Evolutionary conservation across 257 asterid species (phyloP).

Genomic region (Nicotiana obtusifolia): DNA sequence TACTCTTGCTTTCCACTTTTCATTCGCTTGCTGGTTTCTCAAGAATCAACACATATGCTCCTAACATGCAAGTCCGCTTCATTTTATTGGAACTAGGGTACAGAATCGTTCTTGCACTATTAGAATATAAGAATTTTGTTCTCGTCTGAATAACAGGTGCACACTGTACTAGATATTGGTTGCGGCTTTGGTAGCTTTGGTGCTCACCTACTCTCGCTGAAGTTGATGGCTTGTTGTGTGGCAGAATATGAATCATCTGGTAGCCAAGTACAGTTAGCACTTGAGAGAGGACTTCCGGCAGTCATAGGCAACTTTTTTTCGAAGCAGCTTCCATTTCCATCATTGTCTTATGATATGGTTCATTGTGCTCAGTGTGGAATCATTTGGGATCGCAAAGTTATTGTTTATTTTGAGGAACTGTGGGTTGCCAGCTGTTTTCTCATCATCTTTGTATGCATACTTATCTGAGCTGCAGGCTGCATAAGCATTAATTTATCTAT

Average conservation of each 20-base stretch:
- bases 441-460: not conserved
- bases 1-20: not conserved
- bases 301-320: constrained; percentile 74
- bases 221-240: constrained; percentile 85
- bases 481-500: not conserved
- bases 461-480: not conserved
- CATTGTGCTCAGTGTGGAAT: constrained; percentile 96
- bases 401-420: not conserved
- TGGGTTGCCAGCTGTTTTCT: not conserved
- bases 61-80: not conserved
- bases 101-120: not conserved
- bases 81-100: not conserved
- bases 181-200: constrained; percentile 99
- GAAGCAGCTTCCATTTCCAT: constrained; percentile 84
- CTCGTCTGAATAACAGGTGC: constrained; percentile 59
- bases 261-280: constrained; percentile 96
- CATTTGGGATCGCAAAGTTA: constrained; percentile 90
- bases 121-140: constrained; percentile 6
- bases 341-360: constrained; percentile 92
- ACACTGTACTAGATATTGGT: constrained; percentile 77
- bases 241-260: constrained; percentile 92
- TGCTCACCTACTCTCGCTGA: constrained; percentile 78
- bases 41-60: not conserved
- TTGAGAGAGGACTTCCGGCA: constrained; percentile 99
- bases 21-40: not conserved